Evolutionary conservation across 1,284 basidiomycete genomes (phyloP).

Genomic region (Entoloma clypeatum): DNA sequence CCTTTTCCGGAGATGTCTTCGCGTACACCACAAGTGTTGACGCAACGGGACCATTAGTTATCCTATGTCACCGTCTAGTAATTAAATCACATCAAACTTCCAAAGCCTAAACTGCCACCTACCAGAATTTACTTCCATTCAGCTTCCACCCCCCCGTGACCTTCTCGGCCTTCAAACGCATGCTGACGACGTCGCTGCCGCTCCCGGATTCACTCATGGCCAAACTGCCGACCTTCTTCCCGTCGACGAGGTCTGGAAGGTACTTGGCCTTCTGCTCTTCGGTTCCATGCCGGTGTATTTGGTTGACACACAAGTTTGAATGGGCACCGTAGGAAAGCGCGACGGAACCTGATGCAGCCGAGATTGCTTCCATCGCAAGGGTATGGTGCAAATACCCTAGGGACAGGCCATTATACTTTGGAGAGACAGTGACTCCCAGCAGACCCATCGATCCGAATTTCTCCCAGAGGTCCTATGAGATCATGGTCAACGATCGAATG

Average conservation of each 20-base stretch:
- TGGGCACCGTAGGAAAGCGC: slow-evolving; percentile 94
- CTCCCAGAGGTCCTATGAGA: slow-evolving; percentile 78
- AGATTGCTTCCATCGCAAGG: slow-evolving; percentile 91
- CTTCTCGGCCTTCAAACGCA: slow-evolving; percentile 80
- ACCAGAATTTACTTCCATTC: slow-evolving; percentile 95
- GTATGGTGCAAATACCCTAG: slow-evolving; percentile 87
- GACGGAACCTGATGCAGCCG: slow-evolving; percentile 84
- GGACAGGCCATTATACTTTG: slow-evolving; percentile 75
- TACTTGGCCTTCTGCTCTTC: slow-evolving; percentile 84
- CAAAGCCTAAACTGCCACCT: slow-evolving; percentile 20
- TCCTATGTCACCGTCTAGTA: slow-evolving; percentile 49
- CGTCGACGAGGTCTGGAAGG: slow-evolving; percentile 79
- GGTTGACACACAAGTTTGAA: slow-evolving; percentile 88
- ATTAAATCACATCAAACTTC: slow-evolving; percentile 3
- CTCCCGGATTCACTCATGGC: slow-evolving; percentile 93
- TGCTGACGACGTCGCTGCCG: slow-evolving; percentile 91
- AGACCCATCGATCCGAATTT: slow-evolving; percentile 87
- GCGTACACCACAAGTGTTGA: slow-evolving; percentile 93
- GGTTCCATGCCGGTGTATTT: slow-evolving; percentile 87
- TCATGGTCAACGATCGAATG: slow-evolving; percentile 10
- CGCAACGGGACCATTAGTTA: slow-evolving; percentile 91
- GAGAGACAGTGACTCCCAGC: slow-evolving; percentile 79
- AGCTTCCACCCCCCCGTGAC: slow-evolving; percentile 72
- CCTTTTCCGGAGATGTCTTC: slow-evolving; percentile 76
- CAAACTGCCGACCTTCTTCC: slow-evolving; percentile 83